Conservation (phyloP, 345 rosid species). For the Brassica rapa region DNA sequence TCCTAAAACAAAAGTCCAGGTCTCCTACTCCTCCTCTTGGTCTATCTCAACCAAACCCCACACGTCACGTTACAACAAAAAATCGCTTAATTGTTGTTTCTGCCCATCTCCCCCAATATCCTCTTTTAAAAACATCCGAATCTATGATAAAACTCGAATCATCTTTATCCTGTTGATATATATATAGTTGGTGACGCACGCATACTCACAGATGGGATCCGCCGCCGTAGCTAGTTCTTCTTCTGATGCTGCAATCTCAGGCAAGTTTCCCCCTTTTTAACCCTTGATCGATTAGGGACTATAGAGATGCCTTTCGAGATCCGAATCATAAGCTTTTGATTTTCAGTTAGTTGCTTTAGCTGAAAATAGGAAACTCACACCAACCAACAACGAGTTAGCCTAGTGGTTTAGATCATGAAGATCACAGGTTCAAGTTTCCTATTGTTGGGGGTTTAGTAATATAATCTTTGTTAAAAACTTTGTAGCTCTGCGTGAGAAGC, state of each 20-base stretch:
- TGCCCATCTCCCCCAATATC: conserved; percentile 25
- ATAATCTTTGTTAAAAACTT: neutral
- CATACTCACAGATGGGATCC: conserved; percentile 37
- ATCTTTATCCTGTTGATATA: conserved; percentile 17
- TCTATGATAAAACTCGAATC: conserved; percentile 26
- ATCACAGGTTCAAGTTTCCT: too few relatives aligned
- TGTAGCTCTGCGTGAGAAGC: conserved; percentile 65
- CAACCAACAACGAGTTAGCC: too few relatives aligned
- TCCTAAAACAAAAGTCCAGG: conserved; percentile 15
- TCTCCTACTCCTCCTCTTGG: conserved; percentile 2
- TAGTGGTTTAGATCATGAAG: too few relatives aligned
- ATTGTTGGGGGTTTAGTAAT: neutral
- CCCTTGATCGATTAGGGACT: neutral
- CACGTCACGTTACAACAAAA: conserved; percentile 37
- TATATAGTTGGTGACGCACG: conserved; percentile 12
- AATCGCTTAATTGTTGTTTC: neutral
- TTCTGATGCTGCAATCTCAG: conserved; percentile 40
- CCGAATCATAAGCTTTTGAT: conserved; percentile 13
- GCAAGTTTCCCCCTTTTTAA: conserved; percentile 16
- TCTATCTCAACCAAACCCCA: conserved; percentile 37
- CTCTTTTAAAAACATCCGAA: conserved; percentile 17
- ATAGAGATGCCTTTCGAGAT: conserved; percentile 17
- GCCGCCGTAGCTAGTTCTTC: conserved; percentile 7
- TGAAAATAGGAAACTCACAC: neutral
- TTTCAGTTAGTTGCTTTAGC: neutral